Conservation (phyloP, 108 stramenopile genomes). For the Nitzschia inconspicua region DNA sequence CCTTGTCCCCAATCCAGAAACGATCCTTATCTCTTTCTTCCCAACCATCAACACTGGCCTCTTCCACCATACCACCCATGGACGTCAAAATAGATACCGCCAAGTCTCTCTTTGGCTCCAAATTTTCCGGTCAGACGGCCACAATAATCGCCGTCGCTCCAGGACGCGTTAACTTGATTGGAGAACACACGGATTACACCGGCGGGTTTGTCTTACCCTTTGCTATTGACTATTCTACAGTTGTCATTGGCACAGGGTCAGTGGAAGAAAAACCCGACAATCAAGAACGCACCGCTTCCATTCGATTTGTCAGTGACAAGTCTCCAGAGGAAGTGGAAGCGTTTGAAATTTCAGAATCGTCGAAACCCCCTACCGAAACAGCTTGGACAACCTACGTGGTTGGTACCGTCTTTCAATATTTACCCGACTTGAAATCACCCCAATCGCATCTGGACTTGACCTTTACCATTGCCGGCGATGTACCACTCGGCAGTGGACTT, state of each 20-base stretch:
- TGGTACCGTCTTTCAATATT: constrained; percentile 86
- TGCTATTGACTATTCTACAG: constrained; percentile 81
- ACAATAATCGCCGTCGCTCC: constrained; percentile 53
- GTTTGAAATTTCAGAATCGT: constrained; percentile 38
- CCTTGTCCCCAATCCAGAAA: no score
- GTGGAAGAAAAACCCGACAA: not conserved
- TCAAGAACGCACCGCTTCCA: not conserved
- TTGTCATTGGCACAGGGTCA: constrained; percentile 60
- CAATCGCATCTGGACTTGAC: constrained; percentile 42
- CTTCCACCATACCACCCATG: no score
- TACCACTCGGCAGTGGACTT: constrained; percentile 89
- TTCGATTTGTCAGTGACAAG: constrained; percentile 52
- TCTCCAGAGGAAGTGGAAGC: constrained; percentile 29
- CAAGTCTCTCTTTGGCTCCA: not conserved
- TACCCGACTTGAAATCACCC: constrained; percentile 48
- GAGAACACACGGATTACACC: constrained; percentile 97
- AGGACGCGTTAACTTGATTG: constrained; percentile 88
- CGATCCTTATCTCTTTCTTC: no score
- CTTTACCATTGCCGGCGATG: constrained; percentile 74
- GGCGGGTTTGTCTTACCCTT: constrained; percentile 93
- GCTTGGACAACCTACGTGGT: constrained; percentile 90
- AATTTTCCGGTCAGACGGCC: not conserved
- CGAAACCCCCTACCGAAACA: constrained; percentile 46
- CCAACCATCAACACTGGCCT: no score
- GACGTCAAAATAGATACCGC: not conserved